Percentiles rank a stretch among this genome's conserved stretches.
Conservation (phyloP, 805 yeast genomes). For the Candida alai region DNA sequence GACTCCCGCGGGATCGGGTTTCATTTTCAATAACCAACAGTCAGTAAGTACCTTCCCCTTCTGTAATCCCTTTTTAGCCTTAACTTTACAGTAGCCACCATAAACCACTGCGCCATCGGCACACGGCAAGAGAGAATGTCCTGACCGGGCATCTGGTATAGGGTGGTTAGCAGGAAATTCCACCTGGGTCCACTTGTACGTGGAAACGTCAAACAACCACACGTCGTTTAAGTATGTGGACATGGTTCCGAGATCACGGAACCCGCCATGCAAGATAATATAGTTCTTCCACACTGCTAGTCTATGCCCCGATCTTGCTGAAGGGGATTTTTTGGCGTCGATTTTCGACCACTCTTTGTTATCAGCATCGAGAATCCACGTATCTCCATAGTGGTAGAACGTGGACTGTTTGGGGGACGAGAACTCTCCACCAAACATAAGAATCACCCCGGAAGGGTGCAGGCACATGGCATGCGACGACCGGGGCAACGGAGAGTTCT, state of each 20-base stretch:
- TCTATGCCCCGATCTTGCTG: constrained; percentile 89
- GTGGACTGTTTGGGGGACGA: constrained; percentile 94
- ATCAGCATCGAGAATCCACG: constrained; percentile 86
- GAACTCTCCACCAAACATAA: constrained; percentile 95
- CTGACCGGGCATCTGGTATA: constrained; percentile 88
- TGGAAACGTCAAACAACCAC: constrained; percentile 90
- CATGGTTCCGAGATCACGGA: constrained; percentile 80
- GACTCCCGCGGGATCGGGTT: constrained; percentile 67
- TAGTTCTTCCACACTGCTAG: constrained; percentile 90
- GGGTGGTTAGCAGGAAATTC: constrained; percentile 80
- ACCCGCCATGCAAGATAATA: constrained; percentile 84
- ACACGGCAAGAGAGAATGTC: constrained; percentile 79
- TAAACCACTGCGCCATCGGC: constrained; percentile 80
- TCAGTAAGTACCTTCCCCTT: constrained; percentile 89
- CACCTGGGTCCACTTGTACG: constrained; percentile 86
- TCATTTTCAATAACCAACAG: constrained; percentile 85
- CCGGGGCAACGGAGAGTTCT: constrained; percentile 87
- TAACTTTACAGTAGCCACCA: constrained; percentile 94
- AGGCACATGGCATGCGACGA: constrained; percentile 92
- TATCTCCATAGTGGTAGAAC: constrained; percentile 93
- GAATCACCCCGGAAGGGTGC: constrained; percentile 83
- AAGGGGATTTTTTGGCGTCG: constrained; percentile 67
- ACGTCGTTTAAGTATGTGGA: constrained; percentile 81
- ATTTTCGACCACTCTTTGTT: constrained; percentile 88
- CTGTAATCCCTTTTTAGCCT: constrained; percentile 82